Base-by-base conservation (phyloP, 2,329 filamentous ascomycete species). In the Phyllosticta paracitricarpa region DNA sequence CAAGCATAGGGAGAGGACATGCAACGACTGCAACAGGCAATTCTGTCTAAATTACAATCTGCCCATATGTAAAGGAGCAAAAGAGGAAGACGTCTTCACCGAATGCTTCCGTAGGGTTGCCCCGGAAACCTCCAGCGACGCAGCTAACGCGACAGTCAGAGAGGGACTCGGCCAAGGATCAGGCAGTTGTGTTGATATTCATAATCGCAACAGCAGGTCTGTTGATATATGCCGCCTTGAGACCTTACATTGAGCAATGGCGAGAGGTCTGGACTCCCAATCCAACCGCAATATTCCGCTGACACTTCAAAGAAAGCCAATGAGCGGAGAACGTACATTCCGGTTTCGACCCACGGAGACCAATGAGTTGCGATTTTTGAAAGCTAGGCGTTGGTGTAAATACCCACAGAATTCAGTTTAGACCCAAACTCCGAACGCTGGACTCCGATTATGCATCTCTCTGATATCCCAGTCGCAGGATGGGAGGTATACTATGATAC, bases 11-110 rank as follows among this genome's bases (percentile, higher is more conserved):
- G 54, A 56, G 70, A 81, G 73, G 57, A 84, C 79, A 25, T 88
- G 85, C 71, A 84, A 80, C 61, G 85, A 88, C 70, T 88, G 85
- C 72, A 88, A 84, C 67, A 82, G 85, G 63, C 81, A 84, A 66
- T 88, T 87, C 73, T 88, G 85, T 68, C 72, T 87, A 51, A 78
- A 80, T 61, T 86, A 87, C 66, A 58, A 62, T 12, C 75, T 85
- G 56, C 82, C 82, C 1, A 82, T 84, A 58, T 88, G 85, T 68
- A 81, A 84, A 64, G 79, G 77, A 33, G 82, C 80, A 22, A 82
- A 81, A 66, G 83, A 85, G 67, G 84, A 85, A 56, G 84, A 87
- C 67, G 80, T 88, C 3, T 79, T 84, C 62, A 84, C 85, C 4
- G 84, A 82, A 9, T 88, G 85, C 73, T 88, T 88, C 68, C 85